These are phyloP conservation scores for Coemansia sp. DNA, from an alignment of 192 early-diverging fungal genomes.

Conservation along the genomic window DNA sequence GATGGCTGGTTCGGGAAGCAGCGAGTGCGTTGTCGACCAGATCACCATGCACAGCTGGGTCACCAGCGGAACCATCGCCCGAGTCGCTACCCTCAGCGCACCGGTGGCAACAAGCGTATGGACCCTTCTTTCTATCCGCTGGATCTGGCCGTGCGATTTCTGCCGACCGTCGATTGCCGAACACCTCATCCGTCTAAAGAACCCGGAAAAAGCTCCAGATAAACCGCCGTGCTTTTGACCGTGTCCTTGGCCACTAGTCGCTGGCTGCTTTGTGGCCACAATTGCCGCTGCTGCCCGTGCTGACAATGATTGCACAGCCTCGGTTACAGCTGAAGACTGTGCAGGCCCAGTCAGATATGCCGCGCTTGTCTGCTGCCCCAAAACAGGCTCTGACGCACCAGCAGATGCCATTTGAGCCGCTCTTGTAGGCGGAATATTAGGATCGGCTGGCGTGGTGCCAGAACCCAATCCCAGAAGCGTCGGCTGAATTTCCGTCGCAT, in stretches of 20 bases:
- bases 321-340: too few relatives aligned
- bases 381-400: too few relatives aligned
- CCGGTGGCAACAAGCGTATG: constrained; percentile 41
- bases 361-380: too few relatives aligned
- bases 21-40: constrained; percentile 39
- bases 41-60: constrained; percentile 46
- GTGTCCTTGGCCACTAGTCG: too few relatives aligned
- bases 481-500: not conserved
- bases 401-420: too few relatives aligned
- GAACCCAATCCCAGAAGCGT: not conserved
- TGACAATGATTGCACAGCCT: too few relatives aligned
- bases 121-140: constrained; percentile 41
- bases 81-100: constrained; percentile 34
- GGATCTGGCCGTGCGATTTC: constrained; percentile 30
- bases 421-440: too few relatives aligned
- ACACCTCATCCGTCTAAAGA: not conserved
- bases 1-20: not conserved
- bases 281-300: too few relatives aligned
- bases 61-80: constrained; percentile 39
- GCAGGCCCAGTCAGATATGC: too few relatives aligned
- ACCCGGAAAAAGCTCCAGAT: not conserved
- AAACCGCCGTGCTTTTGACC: too few relatives aligned
- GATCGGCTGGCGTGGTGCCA: not conserved
- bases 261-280: too few relatives aligned
- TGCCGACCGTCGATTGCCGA: not conserved